Evolutionary conservation across 2,329 filamentous ascomycete species (phyloP).

Genomic region (Sphaceloma murrayae): DNA sequence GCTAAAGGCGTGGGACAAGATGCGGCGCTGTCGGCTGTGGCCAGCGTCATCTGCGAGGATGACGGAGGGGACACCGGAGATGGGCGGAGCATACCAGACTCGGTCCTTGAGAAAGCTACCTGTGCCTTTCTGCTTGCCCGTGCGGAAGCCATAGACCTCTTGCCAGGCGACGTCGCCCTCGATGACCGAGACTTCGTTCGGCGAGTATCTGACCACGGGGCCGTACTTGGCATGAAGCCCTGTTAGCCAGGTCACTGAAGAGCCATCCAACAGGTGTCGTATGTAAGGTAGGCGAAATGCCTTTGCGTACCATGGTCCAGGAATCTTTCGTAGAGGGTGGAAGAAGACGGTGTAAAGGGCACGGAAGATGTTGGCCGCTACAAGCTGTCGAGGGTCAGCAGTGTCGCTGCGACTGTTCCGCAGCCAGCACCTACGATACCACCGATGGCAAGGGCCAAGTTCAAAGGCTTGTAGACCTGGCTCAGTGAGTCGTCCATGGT

Average conservation of each 20-base stretch:
- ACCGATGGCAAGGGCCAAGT: constrained; percentile 14
- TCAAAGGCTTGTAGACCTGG: constrained; percentile 12
- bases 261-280: constrained; percentile 25
- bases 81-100: constrained; percentile 28
- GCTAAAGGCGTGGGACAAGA: constrained; percentile 35
- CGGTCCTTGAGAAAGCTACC: constrained; percentile 31
- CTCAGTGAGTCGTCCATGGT: too few species aligned
- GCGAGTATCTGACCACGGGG: constrained; percentile 34
- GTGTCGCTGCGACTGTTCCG: neutral
- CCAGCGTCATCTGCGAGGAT: constrained; percentile 24
- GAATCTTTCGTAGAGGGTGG: constrained; percentile 33
- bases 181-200: constrained; percentile 37
- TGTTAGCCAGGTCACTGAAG: constrained; percentile 14
- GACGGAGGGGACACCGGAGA: constrained; percentile 27
- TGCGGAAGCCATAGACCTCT: constrained; percentile 36
- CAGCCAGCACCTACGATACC: constrained; percentile 10
- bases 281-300: constrained; percentile 29
- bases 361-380: constrained; percentile 13
- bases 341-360: constrained; percentile 32
- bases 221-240: constrained; percentile 34
- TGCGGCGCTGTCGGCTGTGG: constrained; percentile 31
- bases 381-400: constrained; percentile 15
- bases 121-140: constrained; percentile 29
- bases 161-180: constrained; percentile 35
- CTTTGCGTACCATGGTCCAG: constrained; percentile 30